Evolutionary conservation across 306 rosid species (phyloP), one percentile per base, ranked within the genome.

Genomic region (Cyclanthera cordifolia): DNA sequence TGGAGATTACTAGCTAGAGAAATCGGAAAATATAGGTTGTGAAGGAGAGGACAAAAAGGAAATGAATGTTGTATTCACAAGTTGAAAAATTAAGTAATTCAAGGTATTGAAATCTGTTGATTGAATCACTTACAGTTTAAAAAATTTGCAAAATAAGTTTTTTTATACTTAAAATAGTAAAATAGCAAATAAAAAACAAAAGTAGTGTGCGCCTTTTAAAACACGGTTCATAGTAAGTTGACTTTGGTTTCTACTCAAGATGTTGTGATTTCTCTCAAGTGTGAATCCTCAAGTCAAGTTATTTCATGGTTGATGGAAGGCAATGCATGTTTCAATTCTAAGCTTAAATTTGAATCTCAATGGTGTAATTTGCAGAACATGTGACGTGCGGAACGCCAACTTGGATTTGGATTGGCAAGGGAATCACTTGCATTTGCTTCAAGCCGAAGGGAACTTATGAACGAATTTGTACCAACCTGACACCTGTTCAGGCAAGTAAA

Each of bases 361-460:
- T 55, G 69, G 56, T 72, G 60, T 73, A 80, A 21, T 74, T 69
- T 69, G 81, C 85, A 86, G 97, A 84, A 78, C 75, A 86, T 81
- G 75, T 81, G 68, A 72, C 87, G 19, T 82, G 83, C 67, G 96
- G 81, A 21, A 55, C 90, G 21, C 87, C 91, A 5, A 68, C 84
- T 15, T 85, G 95, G 95, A 90, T 90, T 12, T 85, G 95, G 95
- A 90, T 90, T 67, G 95, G 88, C 21, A 90, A 85, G 76, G 95
- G 97, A 53, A 85, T 90, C 56, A 84, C 88, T 59, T 86, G 95
- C 79, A 95, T 88, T 75, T 91, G 97, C 83, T 91, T 91, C 88
- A 88, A 85, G 83, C 77, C 84, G 43, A 88, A 80, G 83, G 97
- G 94, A 79, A 81, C 70, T 61, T 82, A 78, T 60, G 84, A 88